Conservation (phyloP, 768 basidiomycete species). For the Pleurotus djamor region DNA sequence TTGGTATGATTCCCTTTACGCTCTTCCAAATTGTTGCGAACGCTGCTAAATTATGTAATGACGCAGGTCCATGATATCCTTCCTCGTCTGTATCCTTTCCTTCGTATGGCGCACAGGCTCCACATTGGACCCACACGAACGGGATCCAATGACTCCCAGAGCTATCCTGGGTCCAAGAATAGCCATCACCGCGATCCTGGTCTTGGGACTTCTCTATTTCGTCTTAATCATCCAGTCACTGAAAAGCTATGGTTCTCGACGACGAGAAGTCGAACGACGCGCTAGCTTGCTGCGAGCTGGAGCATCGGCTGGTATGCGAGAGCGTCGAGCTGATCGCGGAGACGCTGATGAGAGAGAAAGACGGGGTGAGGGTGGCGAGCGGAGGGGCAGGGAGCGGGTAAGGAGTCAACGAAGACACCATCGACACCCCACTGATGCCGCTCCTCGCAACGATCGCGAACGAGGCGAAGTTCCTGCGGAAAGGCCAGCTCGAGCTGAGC, state of each 20-base stretch:
- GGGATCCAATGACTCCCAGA: constrained; percentile 29
- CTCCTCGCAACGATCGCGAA: background rate
- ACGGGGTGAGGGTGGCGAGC: background rate
- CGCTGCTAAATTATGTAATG: background rate
- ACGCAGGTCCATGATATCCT: constrained; percentile 63
- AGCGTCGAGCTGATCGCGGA: background rate
- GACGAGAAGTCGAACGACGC: constrained; percentile 3
- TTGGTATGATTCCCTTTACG: constrained; percentile 36
- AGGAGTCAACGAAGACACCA: background rate
- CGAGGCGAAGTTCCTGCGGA: background rate
- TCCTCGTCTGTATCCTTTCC: constrained; percentile 58
- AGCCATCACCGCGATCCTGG: constrained; percentile 49
- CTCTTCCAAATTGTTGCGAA: background rate
- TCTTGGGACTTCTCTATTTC: constrained; percentile 62
- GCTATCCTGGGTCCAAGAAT: constrained; percentile 53
- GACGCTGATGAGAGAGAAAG: constrained; percentile 8
- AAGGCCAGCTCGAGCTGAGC: background rate
- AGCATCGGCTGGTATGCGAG: constrained; percentile 7
- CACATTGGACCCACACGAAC: constrained; percentile 20
- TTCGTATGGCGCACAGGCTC: constrained; percentile 74
- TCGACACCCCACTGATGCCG: background rate
- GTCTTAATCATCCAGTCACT: constrained; percentile 60
- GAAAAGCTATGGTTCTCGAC: constrained; percentile 48
- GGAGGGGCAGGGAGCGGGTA: constrained; percentile 5
- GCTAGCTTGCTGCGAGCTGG: background rate